These are phyloP conservation scores for Elaeis oleifera DNA, from an alignment of 202 grass and related monocot genomes.

Conservation along the genomic window DNA sequence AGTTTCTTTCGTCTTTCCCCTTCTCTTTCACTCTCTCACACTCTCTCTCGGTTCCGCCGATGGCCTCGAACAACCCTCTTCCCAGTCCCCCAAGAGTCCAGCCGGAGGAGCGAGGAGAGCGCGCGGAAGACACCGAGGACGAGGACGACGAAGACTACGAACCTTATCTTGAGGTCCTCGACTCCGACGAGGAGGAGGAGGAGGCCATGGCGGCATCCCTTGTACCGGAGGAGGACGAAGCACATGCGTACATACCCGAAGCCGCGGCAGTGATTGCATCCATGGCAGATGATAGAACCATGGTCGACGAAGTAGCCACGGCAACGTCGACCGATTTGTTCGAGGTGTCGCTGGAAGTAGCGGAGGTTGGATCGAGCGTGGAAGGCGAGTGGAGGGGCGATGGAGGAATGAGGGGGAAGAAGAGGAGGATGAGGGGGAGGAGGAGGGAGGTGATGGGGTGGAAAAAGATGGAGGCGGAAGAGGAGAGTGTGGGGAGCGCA, in stretches of 20 bases:
- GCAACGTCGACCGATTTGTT: no score
- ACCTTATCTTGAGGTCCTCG: neutral
- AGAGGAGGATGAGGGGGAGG: neutral
- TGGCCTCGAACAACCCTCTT: neutral
- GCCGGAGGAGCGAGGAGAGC: conserved; percentile 11
- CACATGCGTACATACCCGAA: no score
- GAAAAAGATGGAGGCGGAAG: neutral
- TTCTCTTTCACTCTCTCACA: neutral
- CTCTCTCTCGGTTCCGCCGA: no score
- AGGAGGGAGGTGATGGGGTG: neutral
- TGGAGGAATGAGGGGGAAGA: conserved; percentile 15
- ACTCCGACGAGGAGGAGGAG: conserved; percentile 21
- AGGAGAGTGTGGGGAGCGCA: neutral
- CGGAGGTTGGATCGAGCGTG: no score
- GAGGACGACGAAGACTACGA: neutral
- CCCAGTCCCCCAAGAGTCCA: neutral
- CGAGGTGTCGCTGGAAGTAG: no score
- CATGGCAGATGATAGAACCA: no score
- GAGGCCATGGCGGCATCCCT: no score
- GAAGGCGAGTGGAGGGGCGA: conserved; percentile 13
- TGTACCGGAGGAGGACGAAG: neutral
- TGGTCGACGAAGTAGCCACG: no score
- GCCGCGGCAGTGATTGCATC: no score
- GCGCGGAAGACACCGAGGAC: conserved; percentile 4
- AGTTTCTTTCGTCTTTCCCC: neutral